Conservation (phyloP, 331 rosid species). For the Pyrus hybrid region DNA sequence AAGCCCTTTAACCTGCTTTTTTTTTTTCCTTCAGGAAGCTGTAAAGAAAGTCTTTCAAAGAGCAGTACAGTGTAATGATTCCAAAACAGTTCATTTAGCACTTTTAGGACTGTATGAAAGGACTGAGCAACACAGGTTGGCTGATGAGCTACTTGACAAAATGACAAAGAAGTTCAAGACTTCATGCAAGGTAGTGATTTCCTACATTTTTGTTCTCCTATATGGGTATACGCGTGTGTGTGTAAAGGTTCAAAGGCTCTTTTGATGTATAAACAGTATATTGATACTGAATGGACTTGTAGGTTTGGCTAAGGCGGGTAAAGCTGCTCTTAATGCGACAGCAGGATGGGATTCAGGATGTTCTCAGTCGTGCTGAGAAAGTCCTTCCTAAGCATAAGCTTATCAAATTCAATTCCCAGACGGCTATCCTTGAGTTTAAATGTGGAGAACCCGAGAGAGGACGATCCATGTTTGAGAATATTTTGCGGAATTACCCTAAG, state of each 20-base stretch:
- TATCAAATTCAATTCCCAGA: constrained; percentile 70
- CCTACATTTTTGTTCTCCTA: neutral
- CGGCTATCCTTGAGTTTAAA: constrained; percentile 87
- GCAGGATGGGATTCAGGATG: constrained; percentile 48
- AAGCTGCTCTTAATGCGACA: constrained; percentile 48
- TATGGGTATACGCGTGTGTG: neutral
- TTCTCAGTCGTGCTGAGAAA: constrained; percentile 48
- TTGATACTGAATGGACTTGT: constrained; percentile 24
- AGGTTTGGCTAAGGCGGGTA: constrained; percentile 85
- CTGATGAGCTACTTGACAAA: constrained; percentile 62
- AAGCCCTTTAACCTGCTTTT: constrained; percentile 2
- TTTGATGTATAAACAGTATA: neutral
- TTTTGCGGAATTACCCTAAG: constrained; percentile 72
- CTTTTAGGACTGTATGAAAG: constrained; percentile 83
- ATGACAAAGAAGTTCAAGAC: constrained; percentile 86
- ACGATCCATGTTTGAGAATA: constrained; percentile 79
- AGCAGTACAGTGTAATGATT: constrained; percentile 75
- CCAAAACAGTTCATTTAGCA: constrained; percentile 69
- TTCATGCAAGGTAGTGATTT: constrained; percentile 72
- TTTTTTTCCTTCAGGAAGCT: constrained; percentile 45
- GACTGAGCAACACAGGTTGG: constrained; percentile 61
- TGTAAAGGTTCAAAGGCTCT: constrained; percentile 14
- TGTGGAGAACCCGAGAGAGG: constrained; percentile 79
- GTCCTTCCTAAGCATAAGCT: constrained; percentile 75
- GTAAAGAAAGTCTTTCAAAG: constrained; percentile 65